Percentiles rank a stretch among this genome's conserved stretches.
Evolutionary conservation across 176 grass and related monocot genomes (phyloP).

Genomic region (Coix lacrymajobi): DNA sequence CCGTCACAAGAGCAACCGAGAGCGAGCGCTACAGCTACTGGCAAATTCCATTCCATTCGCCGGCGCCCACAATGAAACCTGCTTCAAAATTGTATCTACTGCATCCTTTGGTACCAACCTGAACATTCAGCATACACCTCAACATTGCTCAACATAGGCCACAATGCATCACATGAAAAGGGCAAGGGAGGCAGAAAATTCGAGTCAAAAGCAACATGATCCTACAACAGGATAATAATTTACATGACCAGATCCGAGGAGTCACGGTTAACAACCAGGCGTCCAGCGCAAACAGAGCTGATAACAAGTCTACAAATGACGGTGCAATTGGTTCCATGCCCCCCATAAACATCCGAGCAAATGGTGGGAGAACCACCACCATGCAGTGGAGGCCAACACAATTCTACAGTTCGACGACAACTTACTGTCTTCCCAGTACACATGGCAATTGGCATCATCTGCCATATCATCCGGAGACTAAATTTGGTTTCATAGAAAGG

Average conservation of each 20-base stretch:
- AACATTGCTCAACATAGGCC: no score
- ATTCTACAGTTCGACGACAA: not conserved
- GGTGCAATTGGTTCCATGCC: not conserved
- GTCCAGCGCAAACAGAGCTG: not conserved
- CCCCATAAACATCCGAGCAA: not conserved
- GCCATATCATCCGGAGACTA: not conserved
- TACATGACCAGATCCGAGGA: not conserved
- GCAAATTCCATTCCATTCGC: not conserved
- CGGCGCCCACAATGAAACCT: no score
- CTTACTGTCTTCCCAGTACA: constrained; percentile 20
- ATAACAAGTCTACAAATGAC: not conserved
- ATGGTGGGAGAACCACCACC: constrained; percentile 3
- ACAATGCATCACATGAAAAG: no score
- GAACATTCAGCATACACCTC: no score
- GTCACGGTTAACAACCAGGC: not conserved
- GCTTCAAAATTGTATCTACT: no score
- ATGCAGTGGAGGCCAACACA: not conserved
- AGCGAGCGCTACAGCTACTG: no score
- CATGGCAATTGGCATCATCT: not conserved
- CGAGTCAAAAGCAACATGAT: not conserved
- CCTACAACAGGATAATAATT: constrained; percentile 8
- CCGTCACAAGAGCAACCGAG: not conserved
- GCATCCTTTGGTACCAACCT: no score
- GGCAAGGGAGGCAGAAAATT: not conserved
- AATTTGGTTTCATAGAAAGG: not conserved